Percentiles rank a stretch among this genome's conserved stretches.
Evolutionary conservation across 164 flowering plant species (phyloP).

Genomic region (Aristolochia contorta): DNA sequence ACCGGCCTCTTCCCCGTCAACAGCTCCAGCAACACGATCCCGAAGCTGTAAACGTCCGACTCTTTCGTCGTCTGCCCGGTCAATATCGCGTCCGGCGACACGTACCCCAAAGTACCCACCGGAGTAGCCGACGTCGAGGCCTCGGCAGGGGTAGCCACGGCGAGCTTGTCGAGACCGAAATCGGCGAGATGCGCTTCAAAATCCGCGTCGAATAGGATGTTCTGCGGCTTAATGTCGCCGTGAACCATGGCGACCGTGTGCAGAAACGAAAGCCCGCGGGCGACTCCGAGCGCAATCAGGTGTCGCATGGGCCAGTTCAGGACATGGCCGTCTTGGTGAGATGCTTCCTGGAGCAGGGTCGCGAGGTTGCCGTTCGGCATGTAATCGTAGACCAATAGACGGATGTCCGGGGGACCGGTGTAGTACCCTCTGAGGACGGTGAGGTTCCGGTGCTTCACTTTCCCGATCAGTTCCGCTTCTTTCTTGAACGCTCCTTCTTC

Average conservation of each 20-base stretch:
- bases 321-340: conserved; percentile 89
- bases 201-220: conserved; percentile 82
- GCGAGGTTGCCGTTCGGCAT: conserved; percentile 95
- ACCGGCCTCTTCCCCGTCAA: conserved; percentile 75
- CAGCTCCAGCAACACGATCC: conserved; percentile 76
- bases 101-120: conserved; percentile 72
- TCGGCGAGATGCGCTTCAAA: conserved; percentile 94
- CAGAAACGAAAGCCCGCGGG: conserved; percentile 71
- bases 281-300: conserved; percentile 80
- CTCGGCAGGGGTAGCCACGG: conserved; percentile 28
- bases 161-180: conserved; percentile 55
- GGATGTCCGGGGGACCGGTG: conserved; percentile 47
- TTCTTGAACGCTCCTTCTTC: conserved; percentile 43
- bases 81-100: conserved; percentile 60
- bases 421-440: conserved; percentile 92
- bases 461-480: conserved; percentile 74
- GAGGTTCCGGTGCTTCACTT: conserved; percentile 68
- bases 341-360: conserved; percentile 83
- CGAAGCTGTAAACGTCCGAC: conserved; percentile 81
- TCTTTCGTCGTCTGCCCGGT: conserved; percentile 54
- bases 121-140: conserved; percentile 41
- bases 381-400: conserved; percentile 84
- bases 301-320: conserved; percentile 99
- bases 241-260: conserved; percentile 55
- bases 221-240: conserved; percentile 81